Percentiles rank a stretch among this genome's conserved stretches.
Conservation (phyloP, 2,329 filamentous ascomycete species). For the Scedosporium aurantiacum region DNA sequence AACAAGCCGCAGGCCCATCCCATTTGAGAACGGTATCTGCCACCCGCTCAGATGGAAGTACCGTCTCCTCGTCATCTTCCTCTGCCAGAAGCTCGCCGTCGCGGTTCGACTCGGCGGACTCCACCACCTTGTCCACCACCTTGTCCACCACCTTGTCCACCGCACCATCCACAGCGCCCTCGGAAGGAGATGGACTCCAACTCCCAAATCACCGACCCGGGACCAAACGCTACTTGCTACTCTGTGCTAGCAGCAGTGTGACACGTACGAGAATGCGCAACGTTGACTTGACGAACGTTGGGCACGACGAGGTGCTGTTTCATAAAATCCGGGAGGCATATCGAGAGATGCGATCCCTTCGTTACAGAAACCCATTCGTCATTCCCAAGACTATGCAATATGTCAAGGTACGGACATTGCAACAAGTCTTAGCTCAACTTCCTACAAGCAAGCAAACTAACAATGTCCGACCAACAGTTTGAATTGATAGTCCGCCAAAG, state of each 20-base stretch:
- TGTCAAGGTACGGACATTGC: neutral
- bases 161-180: neutral
- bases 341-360: neutral
- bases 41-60: neutral
- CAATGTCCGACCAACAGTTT: neutral
- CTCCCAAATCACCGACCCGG: neutral
- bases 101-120: neutral
- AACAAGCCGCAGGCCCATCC: neutral
- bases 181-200: neutral
- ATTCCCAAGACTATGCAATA: neutral
- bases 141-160: too few species aligned
- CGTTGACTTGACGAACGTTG: neutral
- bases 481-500: neutral
- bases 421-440: neutral
- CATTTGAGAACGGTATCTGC: neutral
- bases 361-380: neutral
- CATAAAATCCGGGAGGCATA: neutral
- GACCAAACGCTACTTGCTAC: neutral
- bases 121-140: too few species aligned
- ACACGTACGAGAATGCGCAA: neutral
- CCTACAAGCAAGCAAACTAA: neutral
- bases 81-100: neutral
- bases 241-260: neutral
- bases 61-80: neutral
- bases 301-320: neutral